Base-by-base conservation (phyloP, 805 yeast genomes). In the Lipomyces spencermartinsiae region DNA sequence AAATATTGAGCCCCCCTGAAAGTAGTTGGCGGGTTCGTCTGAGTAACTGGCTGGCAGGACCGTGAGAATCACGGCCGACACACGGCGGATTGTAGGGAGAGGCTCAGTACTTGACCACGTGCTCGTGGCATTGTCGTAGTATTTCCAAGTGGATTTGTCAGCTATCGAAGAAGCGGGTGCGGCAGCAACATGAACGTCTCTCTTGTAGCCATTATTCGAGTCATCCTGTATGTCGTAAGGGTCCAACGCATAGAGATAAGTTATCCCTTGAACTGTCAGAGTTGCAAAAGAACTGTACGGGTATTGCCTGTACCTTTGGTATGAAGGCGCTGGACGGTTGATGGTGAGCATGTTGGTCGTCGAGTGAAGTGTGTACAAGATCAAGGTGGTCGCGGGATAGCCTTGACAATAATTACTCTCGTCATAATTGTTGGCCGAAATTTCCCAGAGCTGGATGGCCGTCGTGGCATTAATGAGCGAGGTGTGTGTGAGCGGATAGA, bases 401-500 rank as follows among this genome's bases (percentile, higher is more conserved):
- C 39, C 14, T 3, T 62, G 29, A 25, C 58, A 8, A 58, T 25
- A 25, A 25, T 25, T 25, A 25, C 29, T 25, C 29, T 25, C 29
- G 29, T 25, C 29, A 25, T 2, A 25, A 25, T 25, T 25, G 29
- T 25, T 25, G 29, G 29, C 29, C 2, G 29, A 25, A 62, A 54
- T n/a, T 31, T 64, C 67, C 67, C 67, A 59, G 58, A 64, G 53
- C 58, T 64, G 67, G 39, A 64, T 29, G 5, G 67, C 63, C 4
- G 59, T 19, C 2, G 67, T 59, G 29, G 49, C 39, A 5, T 53
- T 37, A n/a, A 59, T 43, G 39, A 46, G 39, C 14, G 61, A 62
- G 34, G 63, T 55, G 43, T 25, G 29, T 29, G 59, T 10, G 2
- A 22, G 34, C 51, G 67, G 9, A 63, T 58, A 8, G 59, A 6